These are phyloP conservation scores for Verticillium albo-atrum DNA, from an alignment of 2,329 filamentous ascomycete genomes.

Conservation along the genomic window DNA sequence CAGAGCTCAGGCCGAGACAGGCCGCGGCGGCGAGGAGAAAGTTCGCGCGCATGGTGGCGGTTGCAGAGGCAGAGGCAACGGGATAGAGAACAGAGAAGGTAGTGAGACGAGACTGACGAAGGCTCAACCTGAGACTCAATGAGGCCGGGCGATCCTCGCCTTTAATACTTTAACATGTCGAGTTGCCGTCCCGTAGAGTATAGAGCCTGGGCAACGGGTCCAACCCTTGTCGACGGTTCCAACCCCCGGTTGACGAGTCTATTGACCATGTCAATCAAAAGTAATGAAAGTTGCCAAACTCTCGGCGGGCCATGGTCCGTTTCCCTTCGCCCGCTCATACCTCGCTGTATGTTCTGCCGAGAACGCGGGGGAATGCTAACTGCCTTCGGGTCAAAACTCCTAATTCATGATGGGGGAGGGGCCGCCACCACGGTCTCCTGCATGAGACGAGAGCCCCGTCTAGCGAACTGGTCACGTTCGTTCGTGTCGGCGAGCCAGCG, in stretches of 20 bases:
- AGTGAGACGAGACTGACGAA: background rate
- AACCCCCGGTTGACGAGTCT: background rate
- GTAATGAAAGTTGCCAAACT: background rate
- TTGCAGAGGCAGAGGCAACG: no score
- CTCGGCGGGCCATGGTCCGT: background rate
- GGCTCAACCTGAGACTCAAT: no score
- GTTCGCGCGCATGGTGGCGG: background rate
- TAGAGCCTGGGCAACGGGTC: no score
- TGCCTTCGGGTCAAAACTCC: background rate
- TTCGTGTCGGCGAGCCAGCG: background rate
- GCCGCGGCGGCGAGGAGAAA: slow-evolving; percentile 4
- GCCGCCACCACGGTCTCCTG: background rate
- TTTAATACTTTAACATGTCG: background rate
- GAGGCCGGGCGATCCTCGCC: background rate
- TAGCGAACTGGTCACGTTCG: background rate
- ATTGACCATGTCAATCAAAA: background rate
- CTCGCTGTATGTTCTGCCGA: background rate
- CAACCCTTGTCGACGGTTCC: no score
- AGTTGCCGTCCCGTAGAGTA: background rate
- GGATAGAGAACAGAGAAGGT: background rate
- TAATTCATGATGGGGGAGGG: background rate
- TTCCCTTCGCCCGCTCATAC: background rate
- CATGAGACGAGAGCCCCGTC: no score
- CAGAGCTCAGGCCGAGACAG: slow-evolving; percentile 7
- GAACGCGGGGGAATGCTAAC: background rate